phyloP scores from a whole-genome alignment of 192 early-diverging fungal genomes.

The Hyaloraphidium curvatum region DNA sequence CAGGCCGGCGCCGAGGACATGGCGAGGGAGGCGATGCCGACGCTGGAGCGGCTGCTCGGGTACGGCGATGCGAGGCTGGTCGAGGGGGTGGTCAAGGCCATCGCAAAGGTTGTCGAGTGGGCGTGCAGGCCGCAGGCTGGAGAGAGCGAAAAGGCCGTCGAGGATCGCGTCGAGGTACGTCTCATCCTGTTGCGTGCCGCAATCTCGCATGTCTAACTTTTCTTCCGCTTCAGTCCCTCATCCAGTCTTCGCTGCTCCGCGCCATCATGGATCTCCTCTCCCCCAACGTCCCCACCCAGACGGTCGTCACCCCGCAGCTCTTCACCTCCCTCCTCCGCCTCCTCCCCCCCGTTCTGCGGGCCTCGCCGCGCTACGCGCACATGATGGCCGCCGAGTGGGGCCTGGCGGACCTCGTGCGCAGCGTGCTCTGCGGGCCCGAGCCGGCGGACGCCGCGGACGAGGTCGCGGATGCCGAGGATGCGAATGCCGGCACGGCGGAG shows the following conservation, averaged over 20 bases:
- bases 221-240: conserved; percentile 12
- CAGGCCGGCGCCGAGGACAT: conserved; percentile 22
- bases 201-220: neutral
- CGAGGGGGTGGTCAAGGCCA: conserved; percentile 39
- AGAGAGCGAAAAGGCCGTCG: conserved; percentile 13
- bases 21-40: conserved; percentile 46
- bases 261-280: conserved; percentile 33
- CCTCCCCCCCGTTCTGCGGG: conserved; percentile 26
- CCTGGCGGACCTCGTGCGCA: conserved; percentile 21
- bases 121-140: conserved; percentile 28
- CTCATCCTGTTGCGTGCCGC: neutral
- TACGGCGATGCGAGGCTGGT: conserved; percentile 56
- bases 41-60: conserved; percentile 41
- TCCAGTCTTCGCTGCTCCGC: conserved; percentile 32
- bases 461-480: conserved; percentile 4
- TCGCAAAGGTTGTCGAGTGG: conserved; percentile 44
- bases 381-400: conserved; percentile 18
- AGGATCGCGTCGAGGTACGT: neutral
- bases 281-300: conserved; percentile 13
- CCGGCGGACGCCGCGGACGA: conserved; percentile 12
- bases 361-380: conserved; percentile 24
- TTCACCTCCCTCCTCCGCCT: conserved; percentile 37
- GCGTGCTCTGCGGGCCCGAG: conserved; percentile 19
- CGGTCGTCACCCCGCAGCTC: conserved; percentile 10
- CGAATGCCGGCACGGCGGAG: conserved; percentile 7